A percentile compares a stretch with the other conserved stretches of the same genome.
These are phyloP conservation scores for Saccharomycopsis sp. DNA, from an alignment of 805 yeast species.

Conservation along the genomic window DNA sequence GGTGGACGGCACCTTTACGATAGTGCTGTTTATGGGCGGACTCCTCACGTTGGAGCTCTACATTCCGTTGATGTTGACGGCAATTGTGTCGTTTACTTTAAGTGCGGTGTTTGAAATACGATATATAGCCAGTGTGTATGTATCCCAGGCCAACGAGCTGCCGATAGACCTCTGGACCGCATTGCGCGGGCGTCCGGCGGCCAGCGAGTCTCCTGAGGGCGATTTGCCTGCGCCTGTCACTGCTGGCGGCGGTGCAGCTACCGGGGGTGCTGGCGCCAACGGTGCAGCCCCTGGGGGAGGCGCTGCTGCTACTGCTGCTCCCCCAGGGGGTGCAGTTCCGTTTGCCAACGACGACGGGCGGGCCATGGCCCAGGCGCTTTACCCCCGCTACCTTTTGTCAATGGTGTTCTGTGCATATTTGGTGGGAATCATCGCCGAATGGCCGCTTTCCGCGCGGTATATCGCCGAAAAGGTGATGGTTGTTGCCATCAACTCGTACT, in stretches of 20 bases:
- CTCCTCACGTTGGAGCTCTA: constrained; percentile 46
- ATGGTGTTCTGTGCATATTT: constrained; percentile 51
- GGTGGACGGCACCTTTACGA: constrained; percentile 63
- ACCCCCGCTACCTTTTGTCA: constrained; percentile 48
- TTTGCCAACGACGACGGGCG: constrained; percentile 42
- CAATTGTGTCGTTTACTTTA: constrained; percentile 61
- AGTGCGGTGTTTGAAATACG: constrained; percentile 72
- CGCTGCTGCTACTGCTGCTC: constrained; percentile 20
- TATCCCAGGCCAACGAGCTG: constrained; percentile 68
- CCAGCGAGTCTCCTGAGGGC: constrained; percentile 23
- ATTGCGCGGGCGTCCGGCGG: constrained; percentile 51
- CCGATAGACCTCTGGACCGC: constrained; percentile 61
- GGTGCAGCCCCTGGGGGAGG: constrained; percentile 19
- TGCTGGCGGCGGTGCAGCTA: constrained; percentile 18
- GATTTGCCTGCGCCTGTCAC: neutral
- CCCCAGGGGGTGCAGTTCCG: constrained; percentile 23
- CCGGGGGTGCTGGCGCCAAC: constrained; percentile 5
- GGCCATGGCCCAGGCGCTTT: constrained; percentile 48
- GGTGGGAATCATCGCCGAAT: constrained; percentile 47
- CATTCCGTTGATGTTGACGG: constrained; percentile 60
- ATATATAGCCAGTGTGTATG: constrained; percentile 58
- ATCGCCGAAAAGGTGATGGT: constrained; percentile 52
- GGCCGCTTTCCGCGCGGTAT: constrained; percentile 54
- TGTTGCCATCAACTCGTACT: constrained; percentile 55
- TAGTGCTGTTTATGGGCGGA: constrained; percentile 47